phyloP scores from a whole-genome alignment of 441 rosid genomes.

The Adansonia madagascariensis region DNA sequence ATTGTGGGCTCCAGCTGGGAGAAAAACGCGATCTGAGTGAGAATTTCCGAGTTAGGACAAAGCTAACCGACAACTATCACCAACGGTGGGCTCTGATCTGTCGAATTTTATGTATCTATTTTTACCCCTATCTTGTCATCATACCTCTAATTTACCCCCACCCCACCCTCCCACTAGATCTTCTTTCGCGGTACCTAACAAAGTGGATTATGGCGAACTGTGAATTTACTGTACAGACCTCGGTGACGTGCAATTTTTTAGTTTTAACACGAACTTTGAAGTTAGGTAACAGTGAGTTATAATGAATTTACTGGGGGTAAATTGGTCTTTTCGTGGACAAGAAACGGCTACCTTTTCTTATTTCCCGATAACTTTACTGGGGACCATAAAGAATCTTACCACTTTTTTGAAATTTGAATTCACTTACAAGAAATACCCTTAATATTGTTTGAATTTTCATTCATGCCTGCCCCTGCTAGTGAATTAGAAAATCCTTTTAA shows the following conservation, averaged over 20 bases:
- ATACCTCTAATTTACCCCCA: slow-evolving; percentile 14
- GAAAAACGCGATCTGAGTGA: not conserved
- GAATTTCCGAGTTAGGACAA: slow-evolving; percentile 21
- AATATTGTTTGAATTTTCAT: not conserved
- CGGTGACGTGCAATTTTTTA: not conserved
- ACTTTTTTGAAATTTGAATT: slow-evolving; percentile 41
- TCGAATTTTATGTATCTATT: not conserved
- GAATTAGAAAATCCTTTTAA: no score
- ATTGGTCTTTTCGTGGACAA: not conserved
- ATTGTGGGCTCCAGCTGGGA: slow-evolving; percentile 16
- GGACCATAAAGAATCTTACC: not conserved
- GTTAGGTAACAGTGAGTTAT: not conserved
- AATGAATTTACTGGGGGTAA: not conserved
- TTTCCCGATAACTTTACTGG: not conserved
- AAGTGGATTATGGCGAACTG: not conserved
- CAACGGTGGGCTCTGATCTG: not conserved
- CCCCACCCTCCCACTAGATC: no score
- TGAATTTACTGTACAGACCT: not conserved
- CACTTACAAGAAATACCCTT: slow-evolving; percentile 30
- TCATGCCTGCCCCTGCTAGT: not conserved
- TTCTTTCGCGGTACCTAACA: not conserved
- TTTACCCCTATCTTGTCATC: not conserved
- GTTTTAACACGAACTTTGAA: not conserved
- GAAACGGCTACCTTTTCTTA: slow-evolving; percentile 26
- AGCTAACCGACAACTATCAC: slow-evolving; percentile 28